These are phyloP conservation scores for Candida silvatica DNA, from an alignment of 805 yeast genomes.

Conservation along the genomic window DNA sequence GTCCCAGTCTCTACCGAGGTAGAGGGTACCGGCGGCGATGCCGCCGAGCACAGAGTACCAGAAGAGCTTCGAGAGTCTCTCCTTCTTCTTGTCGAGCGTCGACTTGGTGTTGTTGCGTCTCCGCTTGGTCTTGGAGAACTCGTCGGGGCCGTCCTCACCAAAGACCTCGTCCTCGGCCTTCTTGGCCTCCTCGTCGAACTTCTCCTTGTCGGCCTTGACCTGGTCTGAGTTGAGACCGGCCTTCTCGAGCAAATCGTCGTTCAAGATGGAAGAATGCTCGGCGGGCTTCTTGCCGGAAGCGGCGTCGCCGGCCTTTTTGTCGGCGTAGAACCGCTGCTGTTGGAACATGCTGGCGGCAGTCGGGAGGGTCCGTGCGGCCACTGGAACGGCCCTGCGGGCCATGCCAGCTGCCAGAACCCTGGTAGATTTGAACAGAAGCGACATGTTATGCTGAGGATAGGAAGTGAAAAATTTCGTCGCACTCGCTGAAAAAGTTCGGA, in stretches of 20 bases:
- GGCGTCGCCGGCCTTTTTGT: conserved; percentile 11
- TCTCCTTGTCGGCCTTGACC: conserved; percentile 7
- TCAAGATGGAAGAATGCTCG: conserved; percentile 65
- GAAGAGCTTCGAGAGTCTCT: conserved; percentile 67
- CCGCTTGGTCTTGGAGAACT: conserved; percentile 24
- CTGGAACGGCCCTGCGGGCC: no score
- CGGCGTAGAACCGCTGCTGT: conserved; percentile 13
- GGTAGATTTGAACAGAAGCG: no score
- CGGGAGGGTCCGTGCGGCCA: no score
- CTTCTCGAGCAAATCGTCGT: conserved; percentile 72
- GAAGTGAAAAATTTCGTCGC: no score
- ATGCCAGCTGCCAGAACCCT: no score
- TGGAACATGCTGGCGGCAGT: background rate
- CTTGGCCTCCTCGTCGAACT: conserved; percentile 4
- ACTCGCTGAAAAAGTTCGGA: no score
- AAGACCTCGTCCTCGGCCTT: conserved; percentile 1
- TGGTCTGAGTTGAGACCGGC: conserved; percentile 69
- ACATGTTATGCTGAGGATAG: no score
- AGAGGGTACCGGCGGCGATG: conserved; percentile 45
- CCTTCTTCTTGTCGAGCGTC: conserved; percentile 74
- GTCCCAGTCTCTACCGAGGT: conserved; percentile 81
- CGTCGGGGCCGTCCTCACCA: conserved; percentile 11
- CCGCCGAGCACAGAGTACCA: conserved; percentile 52
- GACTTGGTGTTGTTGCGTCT: conserved; percentile 55
- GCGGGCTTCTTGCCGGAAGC: conserved; percentile 23